These are phyloP conservation scores for Lathyrus tuberosus DNA, from an alignment of 306 rosid species.

Conservation along the genomic window DNA sequence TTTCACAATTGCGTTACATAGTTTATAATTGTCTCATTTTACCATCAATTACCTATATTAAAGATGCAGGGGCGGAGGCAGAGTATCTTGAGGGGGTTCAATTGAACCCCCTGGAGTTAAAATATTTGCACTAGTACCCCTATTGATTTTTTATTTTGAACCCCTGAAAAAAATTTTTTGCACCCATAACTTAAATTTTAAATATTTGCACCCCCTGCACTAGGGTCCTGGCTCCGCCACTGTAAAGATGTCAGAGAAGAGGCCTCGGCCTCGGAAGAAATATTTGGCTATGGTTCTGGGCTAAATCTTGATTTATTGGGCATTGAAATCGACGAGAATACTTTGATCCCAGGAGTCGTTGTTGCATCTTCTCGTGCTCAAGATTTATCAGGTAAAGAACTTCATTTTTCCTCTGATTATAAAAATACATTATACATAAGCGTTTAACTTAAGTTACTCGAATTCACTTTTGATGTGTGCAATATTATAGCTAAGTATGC, in stretches of 20 bases:
- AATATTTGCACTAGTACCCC: too few species aligned
- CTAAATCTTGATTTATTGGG: conserved; percentile 91
- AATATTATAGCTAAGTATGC: background rate
- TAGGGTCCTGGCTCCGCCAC: too few species aligned
- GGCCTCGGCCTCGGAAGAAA: conserved; percentile 58
- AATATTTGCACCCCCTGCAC: too few species aligned
- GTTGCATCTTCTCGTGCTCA: conserved; percentile 84
- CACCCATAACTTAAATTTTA: too few species aligned
- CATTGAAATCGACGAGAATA: conserved; percentile 78
- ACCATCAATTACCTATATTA: conserved; percentile 37
- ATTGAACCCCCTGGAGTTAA: too few species aligned
- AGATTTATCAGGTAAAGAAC: conserved; percentile 72
- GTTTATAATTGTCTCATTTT: conserved; percentile 20
- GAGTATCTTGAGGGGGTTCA: too few species aligned
- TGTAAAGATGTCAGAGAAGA: conserved; percentile 88
- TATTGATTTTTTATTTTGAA: too few species aligned
- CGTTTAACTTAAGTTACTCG: too few species aligned
- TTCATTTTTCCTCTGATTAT: background rate
- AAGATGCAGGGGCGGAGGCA: too few species aligned
- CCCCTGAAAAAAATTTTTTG: too few species aligned
- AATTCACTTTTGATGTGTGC: too few species aligned
- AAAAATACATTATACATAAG: too few species aligned
- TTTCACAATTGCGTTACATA: conserved; percentile 8
- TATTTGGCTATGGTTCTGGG: conserved; percentile 68
- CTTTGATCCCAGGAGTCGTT: conserved; percentile 87